Conservation (phyloP, 305 asterid genomes). For the Ilex paraguariensis region DNA sequence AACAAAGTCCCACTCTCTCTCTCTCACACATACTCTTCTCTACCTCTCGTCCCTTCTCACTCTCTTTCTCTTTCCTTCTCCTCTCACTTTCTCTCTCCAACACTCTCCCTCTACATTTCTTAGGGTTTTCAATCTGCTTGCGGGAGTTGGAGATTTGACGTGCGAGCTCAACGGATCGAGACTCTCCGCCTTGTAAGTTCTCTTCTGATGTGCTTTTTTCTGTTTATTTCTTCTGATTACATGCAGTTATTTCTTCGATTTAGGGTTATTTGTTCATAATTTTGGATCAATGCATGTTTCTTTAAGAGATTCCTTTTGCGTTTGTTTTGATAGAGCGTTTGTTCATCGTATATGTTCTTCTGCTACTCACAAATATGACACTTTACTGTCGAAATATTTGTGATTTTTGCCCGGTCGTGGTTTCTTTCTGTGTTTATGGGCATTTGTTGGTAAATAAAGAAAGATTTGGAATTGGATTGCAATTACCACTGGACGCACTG, state of each 20-base stretch:
- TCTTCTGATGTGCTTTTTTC: slow-evolving; percentile 9
- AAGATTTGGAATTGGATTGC: too few species aligned
- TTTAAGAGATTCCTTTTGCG: background rate
- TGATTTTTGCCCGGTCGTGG: too few species aligned
- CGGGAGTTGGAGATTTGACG: slow-evolving; percentile 18
- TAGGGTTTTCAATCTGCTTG: slow-evolving; percentile 23
- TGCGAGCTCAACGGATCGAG: slow-evolving; percentile 37
- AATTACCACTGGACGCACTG: too few species aligned
- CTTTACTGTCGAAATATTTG: too few species aligned
- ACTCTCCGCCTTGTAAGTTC: slow-evolving; percentile 32
- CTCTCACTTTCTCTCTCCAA: slow-evolving; percentile 2
- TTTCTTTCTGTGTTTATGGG: too few species aligned
- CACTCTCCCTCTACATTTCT: slow-evolving; percentile 21
- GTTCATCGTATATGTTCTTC: background rate
- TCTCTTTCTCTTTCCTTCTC: slow-evolving; percentile 16
- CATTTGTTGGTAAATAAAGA: too few species aligned
- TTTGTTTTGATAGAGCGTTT: background rate
- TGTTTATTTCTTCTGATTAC: slow-evolving; percentile 1
- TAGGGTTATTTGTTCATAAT: background rate
- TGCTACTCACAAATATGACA: too few species aligned
- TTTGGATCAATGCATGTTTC: too few species aligned
- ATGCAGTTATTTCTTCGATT: slow-evolving; percentile 1
- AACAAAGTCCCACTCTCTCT: slow-evolving; percentile 53
- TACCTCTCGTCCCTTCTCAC: slow-evolving; percentile 24
- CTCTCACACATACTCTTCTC: slow-evolving; percentile 34